A percentile compares a stretch with the other conserved stretches of the same genome.
These are phyloP conservation scores for Termitomyces sp. DNA, from an alignment of 768 basidiomycete genomes.

Conservation along the genomic window DNA sequence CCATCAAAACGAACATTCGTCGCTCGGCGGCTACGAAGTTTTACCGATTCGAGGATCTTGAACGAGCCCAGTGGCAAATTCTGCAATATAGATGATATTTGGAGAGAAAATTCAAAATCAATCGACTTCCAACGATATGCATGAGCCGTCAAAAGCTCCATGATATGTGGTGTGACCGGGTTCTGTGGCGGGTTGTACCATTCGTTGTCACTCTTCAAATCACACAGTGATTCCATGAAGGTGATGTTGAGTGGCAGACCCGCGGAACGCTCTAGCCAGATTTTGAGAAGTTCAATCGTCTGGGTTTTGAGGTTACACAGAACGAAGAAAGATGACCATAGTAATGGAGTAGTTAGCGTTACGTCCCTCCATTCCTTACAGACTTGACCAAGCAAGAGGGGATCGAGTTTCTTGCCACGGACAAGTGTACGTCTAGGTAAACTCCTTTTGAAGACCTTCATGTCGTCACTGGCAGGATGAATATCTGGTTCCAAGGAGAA, in stretches of 20 bases:
- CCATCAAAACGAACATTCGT: slow-evolving; percentile 4
- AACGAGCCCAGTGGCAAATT: neutral
- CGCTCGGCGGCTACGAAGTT: neutral
- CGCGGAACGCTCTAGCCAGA: slow-evolving; percentile 8
- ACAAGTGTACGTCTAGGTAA: neutral
- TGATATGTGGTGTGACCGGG: slow-evolving; percentile 4
- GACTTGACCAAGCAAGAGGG: slow-evolving; percentile 3
- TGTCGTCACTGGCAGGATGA: neutral
- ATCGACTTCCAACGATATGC: slow-evolving; percentile 8
- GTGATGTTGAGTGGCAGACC: neutral
- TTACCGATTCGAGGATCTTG: slow-evolving; percentile 5
- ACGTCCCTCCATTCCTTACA: slow-evolving; percentile 3
- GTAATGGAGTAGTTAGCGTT: slow-evolving; percentile 2
- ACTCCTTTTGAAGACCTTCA: neutral
- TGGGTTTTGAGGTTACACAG: neutral
- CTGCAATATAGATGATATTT: slow-evolving; percentile 1
- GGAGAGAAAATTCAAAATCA: slow-evolving; percentile 7
- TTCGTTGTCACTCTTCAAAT: neutral
- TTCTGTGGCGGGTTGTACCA: neutral
- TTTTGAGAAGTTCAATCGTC: neutral
- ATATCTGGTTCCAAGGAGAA: neutral
- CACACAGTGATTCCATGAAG: neutral
- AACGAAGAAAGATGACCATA: slow-evolving; percentile 2
- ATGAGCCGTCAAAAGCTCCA: slow-evolving; percentile 9
- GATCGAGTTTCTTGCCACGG: neutral